phyloP scores from a whole-genome alignment of 2,329 filamentous ascomycete genomes.

The Xylaria multiplex region DNA sequence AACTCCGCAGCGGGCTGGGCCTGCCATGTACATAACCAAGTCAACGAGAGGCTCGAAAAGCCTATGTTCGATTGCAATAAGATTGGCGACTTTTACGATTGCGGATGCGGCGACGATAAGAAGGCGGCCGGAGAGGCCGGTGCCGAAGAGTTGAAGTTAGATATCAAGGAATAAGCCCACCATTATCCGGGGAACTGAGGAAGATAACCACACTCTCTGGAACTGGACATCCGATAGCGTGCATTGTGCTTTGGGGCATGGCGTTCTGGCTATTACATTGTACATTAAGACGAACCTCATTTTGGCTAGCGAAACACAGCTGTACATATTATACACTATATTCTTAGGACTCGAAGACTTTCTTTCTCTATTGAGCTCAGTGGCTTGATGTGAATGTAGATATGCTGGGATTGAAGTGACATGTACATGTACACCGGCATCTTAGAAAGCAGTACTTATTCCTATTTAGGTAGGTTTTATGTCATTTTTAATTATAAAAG shows the following conservation, averaged over 20 bases:
- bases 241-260: slow-evolving; percentile 4
- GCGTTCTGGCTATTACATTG: slow-evolving; percentile 29
- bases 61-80: slow-evolving; percentile 71
- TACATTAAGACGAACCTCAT: slow-evolving; percentile 21
- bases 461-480: neutral
- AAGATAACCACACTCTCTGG: neutral
- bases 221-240: slow-evolving; percentile 9
- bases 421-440: neutral
- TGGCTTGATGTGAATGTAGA: neutral
- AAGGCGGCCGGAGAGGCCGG: slow-evolving; percentile 47
- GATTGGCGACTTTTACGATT: slow-evolving; percentile 77
- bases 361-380: neutral
- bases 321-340: slow-evolving; percentile 11
- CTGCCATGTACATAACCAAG: slow-evolving; percentile 74
- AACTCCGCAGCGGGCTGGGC: slow-evolving; percentile 74
- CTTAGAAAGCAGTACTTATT: neutral
- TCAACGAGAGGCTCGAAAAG: slow-evolving; percentile 72
- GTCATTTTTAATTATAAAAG: neutral
- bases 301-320: slow-evolving; percentile 7
- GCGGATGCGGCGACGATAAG: slow-evolving; percentile 73
- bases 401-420: neutral
- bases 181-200: neutral
- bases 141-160: slow-evolving; percentile 46
- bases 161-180: slow-evolving; percentile 41
- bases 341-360: neutral